These are phyloP conservation scores for Heritiera fomes DNA, from an alignment of 345 rosid genomes.

Conservation along the genomic window DNA sequence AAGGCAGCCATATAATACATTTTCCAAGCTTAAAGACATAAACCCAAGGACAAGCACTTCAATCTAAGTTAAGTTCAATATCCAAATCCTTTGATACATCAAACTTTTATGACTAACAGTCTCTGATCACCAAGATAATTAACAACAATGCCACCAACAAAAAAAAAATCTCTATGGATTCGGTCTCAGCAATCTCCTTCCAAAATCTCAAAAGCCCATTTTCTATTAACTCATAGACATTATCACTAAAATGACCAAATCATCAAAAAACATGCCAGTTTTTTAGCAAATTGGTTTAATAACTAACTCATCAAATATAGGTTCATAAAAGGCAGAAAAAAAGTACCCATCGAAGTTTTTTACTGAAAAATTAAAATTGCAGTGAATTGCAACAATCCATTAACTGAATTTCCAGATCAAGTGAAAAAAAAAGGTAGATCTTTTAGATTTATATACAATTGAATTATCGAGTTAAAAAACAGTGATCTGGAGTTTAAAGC, in stretches of 20 bases:
- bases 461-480: not conserved
- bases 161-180: not conserved
- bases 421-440: not conserved
- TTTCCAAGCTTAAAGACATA: not conserved
- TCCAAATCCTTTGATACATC: not conserved
- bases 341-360: not conserved
- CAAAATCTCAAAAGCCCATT: not conserved
- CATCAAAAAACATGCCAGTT: not conserved
- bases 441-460: not conserved
- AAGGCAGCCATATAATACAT: not conserved
- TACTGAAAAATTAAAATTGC: not conserved
- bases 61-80: not conserved
- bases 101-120: not conserved
- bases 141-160: not conserved
- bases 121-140: not conserved
- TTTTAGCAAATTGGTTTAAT: not conserved
- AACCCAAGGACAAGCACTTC: not conserved
- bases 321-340: not conserved
- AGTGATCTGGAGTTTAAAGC: not conserved
- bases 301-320: constrained; percentile 6
- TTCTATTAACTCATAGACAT: not conserved
- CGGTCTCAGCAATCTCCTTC: not conserved
- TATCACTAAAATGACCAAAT: not conserved
- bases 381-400: not conserved
- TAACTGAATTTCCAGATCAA: not conserved